A percentile compares a stretch with the other conserved stretches of the same genome.
These are phyloP conservation scores for Hypoxylon sp. DNA, from an alignment of 2,329 filamentous ascomycete species.

Conservation along the genomic window DNA sequence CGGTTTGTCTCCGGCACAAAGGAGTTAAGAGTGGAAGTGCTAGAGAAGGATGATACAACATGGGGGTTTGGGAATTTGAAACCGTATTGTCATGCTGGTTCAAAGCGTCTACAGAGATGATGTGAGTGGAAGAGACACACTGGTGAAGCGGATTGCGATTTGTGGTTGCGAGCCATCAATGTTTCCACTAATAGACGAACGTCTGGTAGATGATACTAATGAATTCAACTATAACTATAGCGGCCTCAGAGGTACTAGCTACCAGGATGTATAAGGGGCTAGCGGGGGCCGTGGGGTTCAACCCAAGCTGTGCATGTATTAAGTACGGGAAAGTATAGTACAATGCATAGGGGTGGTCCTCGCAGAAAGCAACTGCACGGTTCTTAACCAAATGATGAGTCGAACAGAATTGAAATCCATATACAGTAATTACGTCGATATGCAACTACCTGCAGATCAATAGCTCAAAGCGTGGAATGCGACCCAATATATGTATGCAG, in stretches of 20 bases:
- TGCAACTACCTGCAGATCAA: conserved; percentile 16
- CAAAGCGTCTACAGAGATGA: conserved; percentile 43
- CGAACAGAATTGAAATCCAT: conserved; percentile 10
- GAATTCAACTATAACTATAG: neutral
- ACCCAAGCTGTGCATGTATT: conserved; percentile 9
- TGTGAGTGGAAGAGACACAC: conserved; percentile 39
- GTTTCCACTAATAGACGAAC: conserved; percentile 32
- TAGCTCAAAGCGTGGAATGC: conserved; percentile 21
- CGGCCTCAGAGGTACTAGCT: conserved; percentile 10
- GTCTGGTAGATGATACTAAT: conserved; percentile 16
- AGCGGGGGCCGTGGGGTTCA: conserved; percentile 31
- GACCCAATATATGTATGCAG: conserved; percentile 5
- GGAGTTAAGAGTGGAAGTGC: conserved; percentile 9
- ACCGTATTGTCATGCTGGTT: conserved; percentile 36
- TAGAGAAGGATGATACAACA: conserved; percentile 25
- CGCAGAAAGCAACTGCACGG: conserved; percentile 5
- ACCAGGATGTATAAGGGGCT: conserved; percentile 26
- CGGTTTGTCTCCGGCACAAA: conserved; percentile 25
- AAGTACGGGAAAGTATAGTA: neutral
- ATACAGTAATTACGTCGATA: conserved; percentile 7
- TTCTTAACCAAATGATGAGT: neutral
- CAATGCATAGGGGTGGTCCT: neutral
- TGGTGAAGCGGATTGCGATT: conserved; percentile 23
- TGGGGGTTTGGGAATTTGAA: conserved; percentile 39
- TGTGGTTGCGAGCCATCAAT: conserved; percentile 24